A percentile compares a stretch with the other conserved stretches of the same genome.
Evolutionary conservation across 2,329 filamentous ascomycete species (phyloP).

Genomic region (Colletotrichum chlorophyti): DNA sequence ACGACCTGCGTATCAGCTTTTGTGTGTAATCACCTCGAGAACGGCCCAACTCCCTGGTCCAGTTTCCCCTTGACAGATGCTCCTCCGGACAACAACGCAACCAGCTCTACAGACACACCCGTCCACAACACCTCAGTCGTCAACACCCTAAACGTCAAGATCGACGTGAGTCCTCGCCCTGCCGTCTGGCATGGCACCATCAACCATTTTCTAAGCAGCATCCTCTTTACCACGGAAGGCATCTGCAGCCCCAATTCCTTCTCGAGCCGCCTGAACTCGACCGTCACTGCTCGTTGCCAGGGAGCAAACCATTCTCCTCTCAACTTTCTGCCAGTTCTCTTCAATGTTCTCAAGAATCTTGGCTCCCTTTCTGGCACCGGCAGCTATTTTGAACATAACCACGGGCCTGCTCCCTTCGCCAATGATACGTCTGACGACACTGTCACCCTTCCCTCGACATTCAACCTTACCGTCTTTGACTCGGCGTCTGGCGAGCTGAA

Average conservation of each 20-base stretch:
- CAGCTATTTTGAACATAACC: slow-evolving; percentile 10
- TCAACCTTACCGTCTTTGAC: slow-evolving; percentile 22
- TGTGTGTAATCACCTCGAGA: slow-evolving; percentile 46
- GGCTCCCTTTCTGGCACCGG: slow-evolving; percentile 16
- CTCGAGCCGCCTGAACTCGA: slow-evolving; percentile 20
- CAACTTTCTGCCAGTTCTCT: slow-evolving; percentile 23
- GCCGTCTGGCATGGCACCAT: slow-evolving; percentile 25
- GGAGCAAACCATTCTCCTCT: slow-evolving; percentile 16
- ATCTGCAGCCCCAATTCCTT: slow-evolving; percentile 24
- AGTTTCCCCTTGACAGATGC: neutral
- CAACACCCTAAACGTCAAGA: neutral
- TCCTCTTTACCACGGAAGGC: slow-evolving; percentile 15
- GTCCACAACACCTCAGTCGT: neutral
- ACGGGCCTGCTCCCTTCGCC: slow-evolving; percentile 15
- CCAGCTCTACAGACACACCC: neutral
- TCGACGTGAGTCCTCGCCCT: slow-evolving; percentile 18
- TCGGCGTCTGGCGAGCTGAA: slow-evolving; percentile 11
- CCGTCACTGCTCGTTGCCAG: slow-evolving; percentile 23
- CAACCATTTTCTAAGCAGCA: slow-evolving; percentile 20
- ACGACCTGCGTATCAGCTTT: slow-evolving; percentile 50
- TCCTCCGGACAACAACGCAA: neutral
- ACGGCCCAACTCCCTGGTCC: slow-evolving; percentile 26
- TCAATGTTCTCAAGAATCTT: slow-evolving; percentile 27
- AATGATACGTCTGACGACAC: slow-evolving; percentile 28
- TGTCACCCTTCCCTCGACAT: slow-evolving; percentile 13